phyloP scores from a whole-genome alignment of 192 early-diverging fungal genomes.

The Linnemannia elongata region DNA sequence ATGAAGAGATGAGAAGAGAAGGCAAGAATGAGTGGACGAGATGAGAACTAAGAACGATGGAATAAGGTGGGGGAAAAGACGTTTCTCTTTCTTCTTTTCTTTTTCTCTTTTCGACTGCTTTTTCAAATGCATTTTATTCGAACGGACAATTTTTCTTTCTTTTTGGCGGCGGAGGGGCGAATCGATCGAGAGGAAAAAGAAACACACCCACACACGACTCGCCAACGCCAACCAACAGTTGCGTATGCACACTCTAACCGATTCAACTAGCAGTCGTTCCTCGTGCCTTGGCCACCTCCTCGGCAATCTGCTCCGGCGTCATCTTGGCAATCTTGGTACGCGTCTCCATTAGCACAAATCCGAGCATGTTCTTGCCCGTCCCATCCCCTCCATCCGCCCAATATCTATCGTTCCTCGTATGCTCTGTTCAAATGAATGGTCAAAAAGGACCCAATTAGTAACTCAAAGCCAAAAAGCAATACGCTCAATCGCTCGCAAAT shows the following conservation, averaged over 20 bases:
- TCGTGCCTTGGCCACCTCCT: slow-evolving; percentile 19
- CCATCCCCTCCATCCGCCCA: slow-evolving; percentile 59
- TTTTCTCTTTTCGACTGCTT: neutral
- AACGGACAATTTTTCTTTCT: neutral
- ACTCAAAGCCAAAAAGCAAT: neutral
- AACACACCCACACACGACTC: neutral
- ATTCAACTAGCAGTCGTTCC: neutral
- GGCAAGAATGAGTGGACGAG: neutral
- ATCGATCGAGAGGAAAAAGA: neutral
- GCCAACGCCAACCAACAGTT: neutral
- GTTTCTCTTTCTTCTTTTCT: neutral
- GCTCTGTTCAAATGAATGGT: slow-evolving; percentile 21
- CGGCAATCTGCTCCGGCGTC: slow-evolving; percentile 26
- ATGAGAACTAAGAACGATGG: neutral
- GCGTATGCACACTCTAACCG: neutral
- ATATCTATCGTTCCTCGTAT: slow-evolving; percentile 57
- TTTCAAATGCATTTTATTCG: neutral
- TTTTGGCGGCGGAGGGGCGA: neutral
- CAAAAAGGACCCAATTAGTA: neutral
- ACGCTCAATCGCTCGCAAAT: too few relatives aligned
- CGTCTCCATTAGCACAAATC: slow-evolving; percentile 37
- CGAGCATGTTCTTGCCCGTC: slow-evolving; percentile 55
- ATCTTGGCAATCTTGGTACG: slow-evolving; percentile 29
- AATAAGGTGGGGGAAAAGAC: neutral
- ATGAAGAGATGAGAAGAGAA: slow-evolving; percentile 1